These are phyloP conservation scores for Stropharia rugosoannulata DNA, from an alignment of 768 basidiomycete genomes.

Conservation along the genomic window DNA sequence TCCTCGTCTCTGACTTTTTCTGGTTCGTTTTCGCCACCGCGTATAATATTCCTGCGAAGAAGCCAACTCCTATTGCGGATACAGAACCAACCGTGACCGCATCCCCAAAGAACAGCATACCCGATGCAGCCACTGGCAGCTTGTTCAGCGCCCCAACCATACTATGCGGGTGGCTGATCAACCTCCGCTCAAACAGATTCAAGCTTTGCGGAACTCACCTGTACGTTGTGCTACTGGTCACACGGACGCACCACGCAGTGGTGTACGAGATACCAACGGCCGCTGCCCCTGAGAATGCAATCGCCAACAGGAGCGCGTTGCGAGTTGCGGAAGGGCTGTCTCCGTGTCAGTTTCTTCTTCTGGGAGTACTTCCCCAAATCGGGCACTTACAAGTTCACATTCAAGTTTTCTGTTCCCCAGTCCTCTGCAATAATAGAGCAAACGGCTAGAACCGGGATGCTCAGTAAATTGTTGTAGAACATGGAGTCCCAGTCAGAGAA, in stretches of 20 bases:
- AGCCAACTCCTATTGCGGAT: slow-evolving; percentile 83
- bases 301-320: slow-evolving; percentile 76
- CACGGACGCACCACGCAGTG: slow-evolving; percentile 97
- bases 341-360: slow-evolving; percentile 3
- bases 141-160: slow-evolving; percentile 99
- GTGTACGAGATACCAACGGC: slow-evolving; percentile 98
- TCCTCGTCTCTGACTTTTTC: slow-evolving; percentile 68
- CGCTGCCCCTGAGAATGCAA: slow-evolving; percentile 95
- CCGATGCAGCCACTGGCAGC: slow-evolving; percentile 97
- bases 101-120: slow-evolving; percentile 97
- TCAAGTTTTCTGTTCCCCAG: slow-evolving; percentile 80
- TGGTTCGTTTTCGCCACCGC: slow-evolving; percentile 95
- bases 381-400: slow-evolving; percentile 79
- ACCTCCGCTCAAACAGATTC: neutral
- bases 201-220: slow-evolving; percentile 47
- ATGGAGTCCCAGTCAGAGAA: slow-evolving; percentile 99
- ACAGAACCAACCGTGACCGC: slow-evolving; percentile 85
- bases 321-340: slow-evolving; percentile 82
- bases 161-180: slow-evolving; percentile 33
- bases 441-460: slow-evolving; percentile 84
- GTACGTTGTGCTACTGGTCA: slow-evolving; percentile 98
- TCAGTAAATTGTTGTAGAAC: slow-evolving; percentile 97
- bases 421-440: slow-evolving; percentile 87
- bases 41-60: slow-evolving; percentile 90
- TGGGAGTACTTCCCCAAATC: neutral